A percentile compares a stretch with the other conserved stretches of the same genome.
phyloP scores from a whole-genome alignment of 2,329 filamentous ascomycete species.

The Ascochyta pisi region DNA sequence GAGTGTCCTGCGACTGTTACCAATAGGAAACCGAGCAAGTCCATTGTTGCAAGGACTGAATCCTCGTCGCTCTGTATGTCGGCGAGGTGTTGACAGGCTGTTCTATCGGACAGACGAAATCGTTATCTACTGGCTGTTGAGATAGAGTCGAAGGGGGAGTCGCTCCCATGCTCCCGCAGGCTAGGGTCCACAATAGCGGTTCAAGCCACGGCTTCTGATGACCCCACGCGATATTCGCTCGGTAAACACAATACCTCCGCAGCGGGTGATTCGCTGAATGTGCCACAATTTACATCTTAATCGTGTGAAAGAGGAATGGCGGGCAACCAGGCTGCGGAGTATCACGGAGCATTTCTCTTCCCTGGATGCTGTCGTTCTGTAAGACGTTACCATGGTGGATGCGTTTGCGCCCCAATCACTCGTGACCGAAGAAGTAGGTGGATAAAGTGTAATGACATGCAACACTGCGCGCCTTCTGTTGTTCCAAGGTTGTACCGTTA shows the following conservation, averaged over 20 bases:
- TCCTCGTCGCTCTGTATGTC: too few species aligned
- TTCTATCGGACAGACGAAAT: neutral
- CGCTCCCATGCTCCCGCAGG: slow-evolving; percentile 19
- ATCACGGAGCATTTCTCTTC: neutral
- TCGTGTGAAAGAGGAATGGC: neutral
- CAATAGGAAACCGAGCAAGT: neutral
- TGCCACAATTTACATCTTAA: neutral
- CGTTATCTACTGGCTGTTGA: neutral
- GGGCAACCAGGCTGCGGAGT: neutral
- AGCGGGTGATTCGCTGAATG: slow-evolving; percentile 2
- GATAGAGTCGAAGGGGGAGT: slow-evolving; percentile 4
- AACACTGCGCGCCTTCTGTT: slow-evolving; percentile 17
- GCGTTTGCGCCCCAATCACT: slow-evolving; percentile 3
- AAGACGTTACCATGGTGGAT: slow-evolving; percentile 1
- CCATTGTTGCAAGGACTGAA: neutral
- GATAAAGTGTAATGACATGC: slow-evolving; percentile 19
- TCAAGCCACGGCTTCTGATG: neutral
- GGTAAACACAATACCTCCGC: slow-evolving; percentile 5
- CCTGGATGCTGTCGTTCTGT: slow-evolving; percentile 2
- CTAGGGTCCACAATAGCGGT: slow-evolving; percentile 9
- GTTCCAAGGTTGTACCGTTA: slow-evolving; percentile 21
- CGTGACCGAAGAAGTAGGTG: neutral
- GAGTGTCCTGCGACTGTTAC: neutral
- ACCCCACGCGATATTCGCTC: slow-evolving; percentile 1
- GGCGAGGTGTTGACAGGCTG: too few species aligned